Percentiles rank a stretch among this genome's conserved stretches.
Evolutionary conservation across 1,284 basidiomycete genomes (phyloP).

Genomic region (Schizopora paradoxa): DNA sequence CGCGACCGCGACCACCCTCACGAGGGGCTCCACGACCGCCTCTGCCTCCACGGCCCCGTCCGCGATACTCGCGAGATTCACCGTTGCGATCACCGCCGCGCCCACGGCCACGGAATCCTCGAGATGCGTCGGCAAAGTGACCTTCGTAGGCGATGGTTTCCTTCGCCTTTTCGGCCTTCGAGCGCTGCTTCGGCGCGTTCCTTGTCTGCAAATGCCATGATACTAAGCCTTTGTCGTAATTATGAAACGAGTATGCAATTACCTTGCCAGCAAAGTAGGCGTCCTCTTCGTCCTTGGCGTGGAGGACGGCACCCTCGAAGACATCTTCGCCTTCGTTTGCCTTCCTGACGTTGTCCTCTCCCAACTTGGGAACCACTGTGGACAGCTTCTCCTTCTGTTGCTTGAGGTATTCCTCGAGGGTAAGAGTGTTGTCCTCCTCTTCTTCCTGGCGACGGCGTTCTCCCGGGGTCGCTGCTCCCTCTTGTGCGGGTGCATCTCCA

Average conservation of each 20-base stretch:
- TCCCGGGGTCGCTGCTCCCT: conserved; percentile 32
- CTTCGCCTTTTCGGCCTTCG: conserved; percentile 70
- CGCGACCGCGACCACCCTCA: conserved; percentile 17
- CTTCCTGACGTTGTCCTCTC: conserved; percentile 58
- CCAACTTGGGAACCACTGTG: conserved; percentile 59
- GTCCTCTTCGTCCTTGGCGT: conserved; percentile 55
- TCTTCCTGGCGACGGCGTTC: conserved; percentile 50
- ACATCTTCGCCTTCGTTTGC: conserved; percentile 64
- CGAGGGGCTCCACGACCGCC: no score
- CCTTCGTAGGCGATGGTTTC: conserved; percentile 74
- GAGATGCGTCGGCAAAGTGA: conserved; percentile 51
- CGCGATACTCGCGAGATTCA: conserved; percentile 36
- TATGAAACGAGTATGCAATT: conserved; percentile 15
- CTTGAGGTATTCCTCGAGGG: conserved; percentile 78
- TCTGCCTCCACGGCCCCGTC: conserved; percentile 26
- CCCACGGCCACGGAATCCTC: conserved; percentile 37
- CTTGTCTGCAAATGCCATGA: conserved; percentile 31
- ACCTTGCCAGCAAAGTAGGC: conserved; percentile 78
- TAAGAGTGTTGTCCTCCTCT: conserved; percentile 91
- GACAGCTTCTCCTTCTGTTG: conserved; percentile 58
- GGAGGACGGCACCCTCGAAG: conserved; percentile 59
- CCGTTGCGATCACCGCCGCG: conserved; percentile 33
- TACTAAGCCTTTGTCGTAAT: background rate
- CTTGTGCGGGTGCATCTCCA: conserved; percentile 31
- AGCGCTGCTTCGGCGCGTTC: conserved; percentile 58